phyloP scores from a whole-genome alignment of 768 basidiomycete species.

The Amanita exitialis region DNA sequence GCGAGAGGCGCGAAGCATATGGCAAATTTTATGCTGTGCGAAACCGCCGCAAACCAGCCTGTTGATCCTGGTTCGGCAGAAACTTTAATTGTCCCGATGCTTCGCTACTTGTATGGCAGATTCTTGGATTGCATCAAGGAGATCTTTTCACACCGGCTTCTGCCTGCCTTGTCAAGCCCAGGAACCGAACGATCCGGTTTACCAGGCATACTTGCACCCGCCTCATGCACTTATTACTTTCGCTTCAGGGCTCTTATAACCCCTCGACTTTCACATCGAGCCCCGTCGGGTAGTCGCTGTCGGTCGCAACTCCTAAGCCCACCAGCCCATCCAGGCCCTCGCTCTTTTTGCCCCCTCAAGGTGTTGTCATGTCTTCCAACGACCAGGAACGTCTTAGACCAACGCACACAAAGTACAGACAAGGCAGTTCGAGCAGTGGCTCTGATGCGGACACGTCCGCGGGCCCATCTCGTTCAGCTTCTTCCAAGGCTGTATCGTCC shows the following conservation, averaged over 20 bases:
- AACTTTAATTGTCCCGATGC: not conserved
- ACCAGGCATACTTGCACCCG: not conserved
- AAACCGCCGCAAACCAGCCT: not conserved
- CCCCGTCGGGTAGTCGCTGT: not conserved
- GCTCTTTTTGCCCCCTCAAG: not conserved
- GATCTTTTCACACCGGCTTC: slow-evolving; percentile 3
- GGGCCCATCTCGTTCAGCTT: slow-evolving; percentile 23
- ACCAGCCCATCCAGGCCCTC: too few species aligned
- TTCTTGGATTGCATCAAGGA: not conserved
- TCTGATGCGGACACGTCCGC: slow-evolving; percentile 19
- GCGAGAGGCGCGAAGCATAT: not conserved
- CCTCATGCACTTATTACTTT: not conserved
- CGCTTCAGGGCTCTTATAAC: not conserved
- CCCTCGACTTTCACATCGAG: not conserved
- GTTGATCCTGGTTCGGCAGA: not conserved
- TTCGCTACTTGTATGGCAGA: not conserved
- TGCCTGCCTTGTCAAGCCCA: not conserved
- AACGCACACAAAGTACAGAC: slow-evolving; percentile 16
- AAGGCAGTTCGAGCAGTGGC: slow-evolving; percentile 13
- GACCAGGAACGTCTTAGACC: slow-evolving; percentile 17
- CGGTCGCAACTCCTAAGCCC: not conserved
- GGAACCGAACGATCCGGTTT: not conserved
- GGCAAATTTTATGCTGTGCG: not conserved
- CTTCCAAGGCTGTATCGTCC: slow-evolving; percentile 20
- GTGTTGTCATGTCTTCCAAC: not conserved